A percentile compares a stretch with the other conserved stretches of the same genome.
These are phyloP conservation scores for Baudoinia panamericana DNA, from an alignment of 495 filamentous ascomycete species.

Conservation along the genomic window DNA sequence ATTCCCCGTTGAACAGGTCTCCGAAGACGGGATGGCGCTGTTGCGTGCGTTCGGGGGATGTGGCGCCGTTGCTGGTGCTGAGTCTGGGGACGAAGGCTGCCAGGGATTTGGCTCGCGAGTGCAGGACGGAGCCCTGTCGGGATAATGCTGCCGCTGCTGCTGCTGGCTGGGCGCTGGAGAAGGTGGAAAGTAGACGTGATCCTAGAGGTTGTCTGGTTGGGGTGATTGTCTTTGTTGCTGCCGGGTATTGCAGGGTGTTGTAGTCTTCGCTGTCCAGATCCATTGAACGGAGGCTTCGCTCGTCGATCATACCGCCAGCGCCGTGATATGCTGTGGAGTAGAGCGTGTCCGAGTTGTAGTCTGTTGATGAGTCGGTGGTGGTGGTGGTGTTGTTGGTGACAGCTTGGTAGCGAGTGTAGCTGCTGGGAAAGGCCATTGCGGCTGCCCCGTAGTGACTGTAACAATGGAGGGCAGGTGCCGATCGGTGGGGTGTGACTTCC, in stretches of 20 bases:
- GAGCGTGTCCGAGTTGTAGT: too few relatives aligned
- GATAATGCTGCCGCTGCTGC: conserved; percentile 13
- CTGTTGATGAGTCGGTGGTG: too few relatives aligned
- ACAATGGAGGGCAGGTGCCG: too few relatives aligned
- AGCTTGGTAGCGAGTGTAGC: too few relatives aligned
- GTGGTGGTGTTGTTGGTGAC: too few relatives aligned
- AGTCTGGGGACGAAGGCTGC: conserved; percentile 17
- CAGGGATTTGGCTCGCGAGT: conserved; percentile 17
- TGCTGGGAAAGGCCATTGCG: too few relatives aligned
- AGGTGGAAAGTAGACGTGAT: conserved; percentile 7
- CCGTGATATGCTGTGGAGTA: conserved; percentile 10
- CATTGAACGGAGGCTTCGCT: background rate
- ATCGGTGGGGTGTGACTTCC: too few relatives aligned
- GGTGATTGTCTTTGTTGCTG: conserved; percentile 1
- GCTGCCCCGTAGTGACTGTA: too few relatives aligned
- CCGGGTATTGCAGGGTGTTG: background rate
- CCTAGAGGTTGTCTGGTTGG: conserved; percentile 7
- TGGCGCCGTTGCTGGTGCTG: conserved; percentile 1
- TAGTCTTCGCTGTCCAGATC: background rate
- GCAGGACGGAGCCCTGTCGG: conserved; percentile 12
- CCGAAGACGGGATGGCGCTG: conserved; percentile 10
- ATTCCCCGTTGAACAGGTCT: conserved; percentile 22
- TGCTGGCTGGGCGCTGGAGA: conserved; percentile 16
- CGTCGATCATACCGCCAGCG: conserved; percentile 9
- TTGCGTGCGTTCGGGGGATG: conserved; percentile 6